Conservation (phyloP, 108 stramenopile species). For the Fragilariopsis cylindrus region DNA sequence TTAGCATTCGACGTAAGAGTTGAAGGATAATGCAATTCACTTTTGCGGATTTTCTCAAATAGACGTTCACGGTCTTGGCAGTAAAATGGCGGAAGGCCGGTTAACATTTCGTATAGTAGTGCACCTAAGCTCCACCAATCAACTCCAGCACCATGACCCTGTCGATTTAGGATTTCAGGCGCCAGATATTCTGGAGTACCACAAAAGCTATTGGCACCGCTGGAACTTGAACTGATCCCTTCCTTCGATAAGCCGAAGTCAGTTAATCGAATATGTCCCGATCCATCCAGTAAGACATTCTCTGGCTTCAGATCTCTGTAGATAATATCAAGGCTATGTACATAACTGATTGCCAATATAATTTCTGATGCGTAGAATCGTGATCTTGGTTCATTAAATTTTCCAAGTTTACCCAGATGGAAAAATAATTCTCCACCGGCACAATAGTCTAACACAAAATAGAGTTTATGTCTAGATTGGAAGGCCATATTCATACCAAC, state of each 20-base stretch:
- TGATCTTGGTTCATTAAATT: constrained; percentile 89
- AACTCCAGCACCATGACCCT: constrained; percentile 92
- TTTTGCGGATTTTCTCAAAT: constrained; percentile 94
- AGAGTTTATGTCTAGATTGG: constrained; percentile 95
- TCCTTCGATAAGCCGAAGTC: constrained; percentile 99
- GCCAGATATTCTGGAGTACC: constrained; percentile 99
- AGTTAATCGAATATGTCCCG: constrained; percentile 95
- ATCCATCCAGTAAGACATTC: constrained; percentile 93
- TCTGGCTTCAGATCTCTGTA: constrained; percentile 98
- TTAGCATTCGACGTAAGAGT: constrained; percentile 67
- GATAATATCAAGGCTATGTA: constrained; percentile 95
- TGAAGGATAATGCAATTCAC: constrained; percentile 89
- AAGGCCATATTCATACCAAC: constrained; percentile 99
- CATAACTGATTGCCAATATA: constrained; percentile 92
- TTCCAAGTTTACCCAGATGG: constrained; percentile 93
- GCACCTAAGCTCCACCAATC: constrained; percentile 99
- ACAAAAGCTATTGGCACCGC: constrained; percentile 96
- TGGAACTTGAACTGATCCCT: constrained; percentile 87
- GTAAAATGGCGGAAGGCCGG: constrained; percentile 98
- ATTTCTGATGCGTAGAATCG: constrained; percentile 99
- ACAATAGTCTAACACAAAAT: constrained; percentile 98
- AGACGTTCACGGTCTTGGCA: constrained; percentile 93
- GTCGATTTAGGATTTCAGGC: constrained; percentile 96
- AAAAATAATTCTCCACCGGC: constrained; percentile 99
- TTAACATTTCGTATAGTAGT: constrained; percentile 97